phyloP scores from a whole-genome alignment of 2,329 filamentous ascomycete genomes.

The Talaromyces sp. region DNA sequence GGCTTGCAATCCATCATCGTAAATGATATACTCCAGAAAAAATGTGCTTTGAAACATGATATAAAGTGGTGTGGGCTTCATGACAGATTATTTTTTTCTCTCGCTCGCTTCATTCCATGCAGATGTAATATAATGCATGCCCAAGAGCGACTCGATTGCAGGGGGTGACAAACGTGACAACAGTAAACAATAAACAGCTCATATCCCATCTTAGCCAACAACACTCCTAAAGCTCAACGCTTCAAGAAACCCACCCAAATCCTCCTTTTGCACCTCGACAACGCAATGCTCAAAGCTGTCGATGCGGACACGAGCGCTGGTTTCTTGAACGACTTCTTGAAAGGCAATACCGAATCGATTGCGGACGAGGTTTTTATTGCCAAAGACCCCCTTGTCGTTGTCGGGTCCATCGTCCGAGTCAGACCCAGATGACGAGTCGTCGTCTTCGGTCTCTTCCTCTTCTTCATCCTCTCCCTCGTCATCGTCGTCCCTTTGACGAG shows the following conservation, averaged over 20 bases:
- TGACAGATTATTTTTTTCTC: neutral
- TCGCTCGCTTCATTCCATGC: neutral
- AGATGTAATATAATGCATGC: slow-evolving; percentile 1
- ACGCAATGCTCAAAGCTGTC: slow-evolving; percentile 98
- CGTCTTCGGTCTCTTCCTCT: slow-evolving; percentile 59
- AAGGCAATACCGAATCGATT: slow-evolving; percentile 95
- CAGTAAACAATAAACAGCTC: neutral
- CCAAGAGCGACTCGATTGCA: neutral
- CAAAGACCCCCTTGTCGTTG: slow-evolving; percentile 48
- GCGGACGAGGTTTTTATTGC: slow-evolving; percentile 62
- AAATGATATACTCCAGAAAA: neutral
- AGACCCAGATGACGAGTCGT: slow-evolving; percentile 20
- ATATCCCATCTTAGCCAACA: slow-evolving; percentile 43
- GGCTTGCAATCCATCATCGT: neutral
- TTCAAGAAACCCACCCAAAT: slow-evolving; percentile 84
- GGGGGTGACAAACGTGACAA: neutral
- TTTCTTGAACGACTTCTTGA: slow-evolving; percentile 89
- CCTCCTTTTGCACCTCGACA: slow-evolving; percentile 95
- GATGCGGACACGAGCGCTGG: slow-evolving; percentile 79
- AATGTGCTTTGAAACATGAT: neutral
- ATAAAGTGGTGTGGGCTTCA: neutral
- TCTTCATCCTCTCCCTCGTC: slow-evolving; percentile 53
- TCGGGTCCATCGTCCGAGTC: slow-evolving; percentile 45
- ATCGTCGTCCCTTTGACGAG: slow-evolving; percentile 49
- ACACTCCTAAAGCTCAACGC: slow-evolving; percentile 87